Conservation (phyloP, 1,139 yeast species). For the Dujonia santamariae region DNA sequence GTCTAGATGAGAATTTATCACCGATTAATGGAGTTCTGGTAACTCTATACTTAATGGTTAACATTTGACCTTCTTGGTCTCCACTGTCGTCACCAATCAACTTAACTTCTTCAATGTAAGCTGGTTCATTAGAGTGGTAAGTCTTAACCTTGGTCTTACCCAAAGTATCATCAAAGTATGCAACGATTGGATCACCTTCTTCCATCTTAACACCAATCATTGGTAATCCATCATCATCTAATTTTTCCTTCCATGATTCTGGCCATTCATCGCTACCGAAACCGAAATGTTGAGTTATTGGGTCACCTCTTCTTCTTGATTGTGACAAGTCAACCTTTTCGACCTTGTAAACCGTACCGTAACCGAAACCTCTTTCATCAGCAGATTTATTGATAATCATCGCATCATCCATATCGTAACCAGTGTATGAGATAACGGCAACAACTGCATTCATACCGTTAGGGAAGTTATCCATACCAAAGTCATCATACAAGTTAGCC, state of each 20-base stretch:
- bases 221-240: slow-evolving; percentile 94
- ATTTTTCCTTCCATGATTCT: slow-evolving; percentile 77
- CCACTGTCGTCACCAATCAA: slow-evolving; percentile 80
- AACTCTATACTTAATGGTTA: slow-evolving; percentile 87
- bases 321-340: slow-evolving; percentile 83
- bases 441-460: slow-evolving; percentile 98
- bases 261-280: slow-evolving; percentile 95
- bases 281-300: slow-evolving; percentile 91
- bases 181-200: slow-evolving; percentile 95
- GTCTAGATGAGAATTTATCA: slow-evolving; percentile 97
- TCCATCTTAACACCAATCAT: slow-evolving; percentile 81
- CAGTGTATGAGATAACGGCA: slow-evolving; percentile 97
- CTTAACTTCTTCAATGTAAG: slow-evolving; percentile 92
- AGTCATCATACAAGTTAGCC: slow-evolving; percentile 89
- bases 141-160: slow-evolving; percentile 92
- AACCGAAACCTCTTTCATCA: slow-evolving; percentile 96
- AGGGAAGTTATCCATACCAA: slow-evolving; percentile 98
- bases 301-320: slow-evolving; percentile 88
- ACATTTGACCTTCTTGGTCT: slow-evolving; percentile 75
- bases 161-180: slow-evolving; percentile 84
- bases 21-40: slow-evolving; percentile 95
- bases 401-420: slow-evolving; percentile 99
- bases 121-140: slow-evolving; percentile 93
- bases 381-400: slow-evolving; percentile 97
- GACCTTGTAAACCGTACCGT: slow-evolving; percentile 93